A percentile compares a stretch with the other conserved stretches of the same genome.
Evolutionary conservation across 495 filamentous ascomycete genomes (phyloP).

Genomic region (Trichoderma erinaceum): DNA sequence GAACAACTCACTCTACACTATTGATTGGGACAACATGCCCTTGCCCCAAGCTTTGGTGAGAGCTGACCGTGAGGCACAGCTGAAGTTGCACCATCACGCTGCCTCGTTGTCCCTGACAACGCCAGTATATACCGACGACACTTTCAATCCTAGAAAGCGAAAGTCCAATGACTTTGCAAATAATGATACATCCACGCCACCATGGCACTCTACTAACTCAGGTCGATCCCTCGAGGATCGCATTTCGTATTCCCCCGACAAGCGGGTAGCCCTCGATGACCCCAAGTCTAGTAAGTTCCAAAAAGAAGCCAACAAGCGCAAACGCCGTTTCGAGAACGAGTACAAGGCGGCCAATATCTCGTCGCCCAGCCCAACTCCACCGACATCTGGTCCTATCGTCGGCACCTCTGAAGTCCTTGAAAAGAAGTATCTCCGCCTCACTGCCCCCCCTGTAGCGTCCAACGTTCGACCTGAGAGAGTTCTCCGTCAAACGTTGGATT

Average conservation of each 20-base stretch:
- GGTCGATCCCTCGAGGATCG: constrained; percentile 67
- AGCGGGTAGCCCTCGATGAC: constrained; percentile 47
- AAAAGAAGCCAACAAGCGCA: constrained; percentile 80
- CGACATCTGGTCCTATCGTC: constrained; percentile 70
- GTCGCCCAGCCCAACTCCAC: constrained; percentile 51
- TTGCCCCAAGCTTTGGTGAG: constrained; percentile 84
- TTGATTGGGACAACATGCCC: constrained; percentile 77
- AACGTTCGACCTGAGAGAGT: constrained; percentile 80
- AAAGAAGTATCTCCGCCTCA: constrained; percentile 92
- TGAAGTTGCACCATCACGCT: constrained; percentile 18
- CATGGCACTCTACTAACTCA: constrained; percentile 68
- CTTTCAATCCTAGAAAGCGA: constrained; percentile 57
- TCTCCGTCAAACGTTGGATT: constrained; percentile 73
- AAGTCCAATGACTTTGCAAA: constrained; percentile 64
- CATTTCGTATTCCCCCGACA: constrained; percentile 52
- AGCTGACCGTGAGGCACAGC: constrained; percentile 52
- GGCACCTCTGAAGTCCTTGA: constrained; percentile 80
- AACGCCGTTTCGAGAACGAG: constrained; percentile 72
- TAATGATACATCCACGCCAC: constrained; percentile 42
- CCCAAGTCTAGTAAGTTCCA: constrained; percentile 75
- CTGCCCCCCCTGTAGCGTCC: constrained; percentile 76
- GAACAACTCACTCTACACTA: constrained; percentile 54
- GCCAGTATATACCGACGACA: constrained; percentile 2
- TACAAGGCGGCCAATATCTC: constrained; percentile 52
- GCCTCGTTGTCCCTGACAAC: not conserved